These are phyloP conservation scores for Alternaria sp. DNA, from an alignment of 2,329 filamentous ascomycete genomes.

Conservation along the genomic window DNA sequence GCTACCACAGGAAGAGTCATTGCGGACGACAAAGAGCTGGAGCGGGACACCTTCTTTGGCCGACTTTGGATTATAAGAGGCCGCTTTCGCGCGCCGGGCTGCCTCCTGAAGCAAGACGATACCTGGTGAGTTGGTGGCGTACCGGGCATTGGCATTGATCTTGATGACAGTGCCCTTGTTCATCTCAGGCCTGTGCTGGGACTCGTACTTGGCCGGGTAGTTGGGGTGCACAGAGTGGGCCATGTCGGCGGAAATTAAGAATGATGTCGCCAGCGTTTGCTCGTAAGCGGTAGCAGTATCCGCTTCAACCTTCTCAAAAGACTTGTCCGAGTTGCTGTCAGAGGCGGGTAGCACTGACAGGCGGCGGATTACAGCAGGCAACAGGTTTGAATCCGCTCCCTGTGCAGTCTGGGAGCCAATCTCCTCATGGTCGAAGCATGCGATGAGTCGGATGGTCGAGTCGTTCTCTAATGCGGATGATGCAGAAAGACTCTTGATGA, in stretches of 20 bases:
- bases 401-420: conserved; percentile 93
- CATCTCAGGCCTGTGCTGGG: conserved; percentile 89
- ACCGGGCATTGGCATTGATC: conserved; percentile 96
- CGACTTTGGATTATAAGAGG: conserved; percentile 51
- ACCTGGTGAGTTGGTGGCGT: conserved; percentile 94
- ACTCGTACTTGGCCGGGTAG: conserved; percentile 90
- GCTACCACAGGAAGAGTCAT: conserved; percentile 92
- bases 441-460: conserved; percentile 84
- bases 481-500: conserved; percentile 79
- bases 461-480: conserved; percentile 75
- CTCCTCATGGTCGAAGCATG: conserved; percentile 97
- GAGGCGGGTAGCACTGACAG: conserved; percentile 79
- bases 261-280: conserved; percentile 88
- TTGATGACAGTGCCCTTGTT: conserved; percentile 98
- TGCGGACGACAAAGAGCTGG: conserved; percentile 94
- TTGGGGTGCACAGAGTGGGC: conserved; percentile 96
- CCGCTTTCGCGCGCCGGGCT: conserved; percentile 67
- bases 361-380: conserved; percentile 85
- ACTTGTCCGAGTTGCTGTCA: conserved; percentile 66
- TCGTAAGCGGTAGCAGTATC: conserved; percentile 83
- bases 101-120: conserved; percentile 92
- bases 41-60: conserved; percentile 77
- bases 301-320: conserved; percentile 68
- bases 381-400: conserved; percentile 89
- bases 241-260: conserved; percentile 97